Conservation (phyloP, 306 rosid species). For the Pyrus betulifolia region DNA sequence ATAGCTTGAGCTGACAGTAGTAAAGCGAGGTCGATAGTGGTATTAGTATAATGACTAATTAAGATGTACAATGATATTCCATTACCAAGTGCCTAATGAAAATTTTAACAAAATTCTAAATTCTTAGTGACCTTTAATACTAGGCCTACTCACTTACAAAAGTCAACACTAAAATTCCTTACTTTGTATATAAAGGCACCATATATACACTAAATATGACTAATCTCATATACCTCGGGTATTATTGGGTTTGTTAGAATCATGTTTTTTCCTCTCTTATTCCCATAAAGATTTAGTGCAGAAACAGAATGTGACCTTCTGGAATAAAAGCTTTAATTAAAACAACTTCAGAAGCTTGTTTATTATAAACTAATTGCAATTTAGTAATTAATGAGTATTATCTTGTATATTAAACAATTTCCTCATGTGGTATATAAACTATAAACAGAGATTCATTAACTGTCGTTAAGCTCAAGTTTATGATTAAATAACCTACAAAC, state of each 20-base stretch:
- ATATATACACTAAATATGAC: neutral
- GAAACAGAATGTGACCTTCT: neutral
- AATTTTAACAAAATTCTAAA: neutral
- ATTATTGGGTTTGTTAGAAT: conserved; percentile 1
- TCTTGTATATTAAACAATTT: too few species aligned
- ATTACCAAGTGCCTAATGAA: neutral
- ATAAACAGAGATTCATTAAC: neutral
- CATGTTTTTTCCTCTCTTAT: neutral
- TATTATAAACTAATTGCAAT: neutral
- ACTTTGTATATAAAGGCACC: neutral
- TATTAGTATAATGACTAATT: neutral
- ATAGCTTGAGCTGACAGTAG: neutral
- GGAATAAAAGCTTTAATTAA: neutral
- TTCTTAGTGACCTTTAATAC: neutral
- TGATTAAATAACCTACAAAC: too few species aligned
- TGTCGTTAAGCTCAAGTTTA: neutral
- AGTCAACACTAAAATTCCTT: neutral
- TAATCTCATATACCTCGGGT: neutral
- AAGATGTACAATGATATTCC: neutral
- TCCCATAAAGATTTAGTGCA: neutral
- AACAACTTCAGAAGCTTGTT: neutral
- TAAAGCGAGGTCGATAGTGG: neutral
- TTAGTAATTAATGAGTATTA: neutral
- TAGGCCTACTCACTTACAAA: neutral
- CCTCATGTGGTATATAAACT: neutral